These are phyloP conservation scores for Trichomonascaceae sp. DNA, from an alignment of 1,139 yeast species.

Conservation along the genomic window DNA sequence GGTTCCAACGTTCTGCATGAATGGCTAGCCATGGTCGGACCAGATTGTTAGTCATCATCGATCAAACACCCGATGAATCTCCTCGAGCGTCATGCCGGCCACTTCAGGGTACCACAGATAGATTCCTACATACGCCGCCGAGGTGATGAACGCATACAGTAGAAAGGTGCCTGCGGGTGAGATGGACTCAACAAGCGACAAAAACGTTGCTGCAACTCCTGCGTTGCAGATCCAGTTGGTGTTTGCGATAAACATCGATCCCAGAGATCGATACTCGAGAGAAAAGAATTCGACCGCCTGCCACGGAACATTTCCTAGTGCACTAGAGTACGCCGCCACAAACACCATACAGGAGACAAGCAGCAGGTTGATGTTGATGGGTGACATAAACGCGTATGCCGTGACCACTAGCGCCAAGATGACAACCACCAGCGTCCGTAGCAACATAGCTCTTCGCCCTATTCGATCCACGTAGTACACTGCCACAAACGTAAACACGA, in stretches of 20 bases:
- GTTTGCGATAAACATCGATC: constrained; percentile 32
- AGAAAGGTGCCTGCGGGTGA: constrained; percentile 28
- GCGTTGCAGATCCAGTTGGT: constrained; percentile 35
- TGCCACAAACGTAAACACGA: constrained; percentile 51
- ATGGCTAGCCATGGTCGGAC: too few species aligned
- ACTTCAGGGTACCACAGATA: constrained; percentile 36
- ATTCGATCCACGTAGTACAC: constrained; percentile 42
- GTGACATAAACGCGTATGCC: constrained; percentile 12
- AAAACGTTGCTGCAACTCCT: constrained; percentile 29
- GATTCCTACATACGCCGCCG: constrained; percentile 30
- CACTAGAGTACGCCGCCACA: constrained; percentile 36
- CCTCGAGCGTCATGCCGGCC: constrained; percentile 34
- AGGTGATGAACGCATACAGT: constrained; percentile 28
- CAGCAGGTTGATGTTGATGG: constrained; percentile 1
- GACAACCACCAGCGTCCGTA: constrained; percentile 38
- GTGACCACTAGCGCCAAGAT: constrained; percentile 23
- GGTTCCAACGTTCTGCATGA: background rate
- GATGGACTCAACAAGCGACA: constrained; percentile 25
- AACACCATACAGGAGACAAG: constrained; percentile 27
- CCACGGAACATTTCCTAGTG: constrained; percentile 38
- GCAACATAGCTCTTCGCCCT: constrained; percentile 50
- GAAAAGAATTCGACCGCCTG: constrained; percentile 36
- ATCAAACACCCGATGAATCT: constrained; percentile 29
- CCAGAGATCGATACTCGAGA: constrained; percentile 31
- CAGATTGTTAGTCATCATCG: too few species aligned